Evolutionary conservation across 257 asterid species (phyloP), one percentile per base, ranked within the genome.

Genomic region (Solanum peruvianum): DNA sequence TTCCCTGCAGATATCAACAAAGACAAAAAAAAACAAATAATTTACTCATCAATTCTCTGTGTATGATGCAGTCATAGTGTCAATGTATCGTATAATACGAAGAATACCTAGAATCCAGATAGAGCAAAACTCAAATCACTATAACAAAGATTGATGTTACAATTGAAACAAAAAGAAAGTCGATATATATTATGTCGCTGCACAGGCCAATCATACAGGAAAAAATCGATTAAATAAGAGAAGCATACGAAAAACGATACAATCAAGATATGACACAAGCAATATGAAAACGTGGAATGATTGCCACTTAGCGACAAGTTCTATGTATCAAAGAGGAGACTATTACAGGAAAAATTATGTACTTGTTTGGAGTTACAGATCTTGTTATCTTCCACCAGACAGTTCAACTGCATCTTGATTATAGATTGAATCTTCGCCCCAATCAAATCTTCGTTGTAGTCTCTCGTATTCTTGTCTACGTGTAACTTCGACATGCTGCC

Each of bases 401-500:
- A 96, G 85, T 86, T 94, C 97, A 11, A 96, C 89, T 11, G 98
- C 99, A 42, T 95, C 95, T 88, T 92, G 97, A 88, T 94, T 93
- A 89, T 92, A 85, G 27, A 92, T 89, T 2, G 97, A 95, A 85
- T 93, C 96, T 76, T 93, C 98, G 41, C 97, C 99, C 98, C 98
- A 96, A 41, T 95, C 96, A 16, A 96, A 93, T 83, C 99, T 88
- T 88, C 97, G 90, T 18, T 95, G 98, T 85, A 95, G 80, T 88
- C 98, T 90, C 82, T 95, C 99, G 9, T 93, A 93, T 60, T 95
- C 98, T 87, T 93, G 94, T 89, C 95, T 89, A 49, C 98, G 93
- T 0, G 94, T 89, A 39, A 92, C 93, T 86, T 95, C 99, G 4
- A 92, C 95, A 12, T 93, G 94, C 84, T 95, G 98, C 98, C 98